Evolutionary conservation across 768 basidiomycete species (phyloP).

Genomic region (Russula vinacea): DNA sequence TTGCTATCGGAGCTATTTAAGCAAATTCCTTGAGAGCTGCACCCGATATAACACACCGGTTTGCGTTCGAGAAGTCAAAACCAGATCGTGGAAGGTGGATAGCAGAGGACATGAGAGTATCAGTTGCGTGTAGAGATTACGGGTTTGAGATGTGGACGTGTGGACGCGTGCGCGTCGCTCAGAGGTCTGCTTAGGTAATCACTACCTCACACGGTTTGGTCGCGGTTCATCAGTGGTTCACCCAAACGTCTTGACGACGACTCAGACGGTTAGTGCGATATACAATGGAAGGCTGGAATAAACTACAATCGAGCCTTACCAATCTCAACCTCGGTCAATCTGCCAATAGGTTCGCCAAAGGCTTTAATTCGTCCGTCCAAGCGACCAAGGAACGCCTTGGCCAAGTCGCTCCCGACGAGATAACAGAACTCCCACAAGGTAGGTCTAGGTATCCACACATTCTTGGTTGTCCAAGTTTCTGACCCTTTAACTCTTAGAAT

Average conservation of each 20-base stretch:
- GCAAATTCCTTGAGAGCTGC: neutral
- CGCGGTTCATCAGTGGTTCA: neutral
- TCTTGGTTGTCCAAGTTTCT: neutral
- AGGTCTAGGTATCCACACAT: conserved; percentile 1
- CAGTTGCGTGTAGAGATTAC: neutral
- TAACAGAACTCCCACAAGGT: conserved; percentile 93
- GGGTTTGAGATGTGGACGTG: neutral
- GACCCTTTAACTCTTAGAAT: conserved; percentile 53
- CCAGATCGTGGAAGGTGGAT: conserved; percentile 50
- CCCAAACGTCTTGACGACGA: conserved; percentile 15
- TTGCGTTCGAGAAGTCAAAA: conserved; percentile 76
- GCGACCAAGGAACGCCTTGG: conserved; percentile 86
- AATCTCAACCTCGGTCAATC: conserved; percentile 71
- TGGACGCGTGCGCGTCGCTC: conserved; percentile 24
- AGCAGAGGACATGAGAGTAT: conserved; percentile 43
- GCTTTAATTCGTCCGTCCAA: conserved; percentile 78
- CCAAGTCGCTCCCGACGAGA: conserved; percentile 84
- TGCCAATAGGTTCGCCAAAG: conserved; percentile 72
- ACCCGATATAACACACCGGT: conserved; percentile 47
- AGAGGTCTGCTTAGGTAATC: conserved; percentile 11
- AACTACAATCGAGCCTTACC: conserved; percentile 59
- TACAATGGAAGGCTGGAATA: conserved; percentile 58
- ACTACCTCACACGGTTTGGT: neutral
- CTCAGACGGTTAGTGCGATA: conserved; percentile 1
- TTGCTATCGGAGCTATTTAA: conserved; percentile 47